A percentile compares a stretch with the other conserved stretches of the same genome.
These are phyloP conservation scores for Blastobotrys buckinghamii DNA, from an alignment of 1,139 yeast species.

Conservation along the genomic window DNA sequence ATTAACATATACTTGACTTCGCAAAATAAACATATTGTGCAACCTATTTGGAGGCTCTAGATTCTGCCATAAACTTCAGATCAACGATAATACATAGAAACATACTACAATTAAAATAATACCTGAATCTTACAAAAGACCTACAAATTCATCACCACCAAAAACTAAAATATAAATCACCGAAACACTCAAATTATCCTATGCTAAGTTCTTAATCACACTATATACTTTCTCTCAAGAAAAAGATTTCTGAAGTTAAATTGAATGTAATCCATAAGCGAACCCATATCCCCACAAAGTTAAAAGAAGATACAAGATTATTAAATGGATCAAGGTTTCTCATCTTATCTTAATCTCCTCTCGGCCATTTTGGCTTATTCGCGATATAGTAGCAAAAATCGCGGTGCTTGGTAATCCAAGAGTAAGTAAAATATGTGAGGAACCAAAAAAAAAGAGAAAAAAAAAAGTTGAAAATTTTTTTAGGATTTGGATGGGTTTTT, in stretches of 20 bases:
- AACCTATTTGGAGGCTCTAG: too few relatives aligned
- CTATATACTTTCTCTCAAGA: too few relatives aligned
- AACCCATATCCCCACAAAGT: slow-evolving; percentile 8
- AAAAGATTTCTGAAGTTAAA: too few relatives aligned
- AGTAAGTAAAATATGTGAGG: slow-evolving; percentile 22
- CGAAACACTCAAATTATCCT: too few relatives aligned
- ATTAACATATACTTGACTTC: too few relatives aligned
- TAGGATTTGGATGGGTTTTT: not conserved
- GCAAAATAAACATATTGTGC: too few relatives aligned
- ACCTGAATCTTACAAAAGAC: too few relatives aligned
- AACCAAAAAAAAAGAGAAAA: slow-evolving; percentile 12
- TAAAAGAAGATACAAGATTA: slow-evolving; percentile 10
- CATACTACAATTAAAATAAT: not conserved
- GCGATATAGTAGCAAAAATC: slow-evolving; percentile 22
- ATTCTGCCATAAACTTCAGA: too few relatives aligned
- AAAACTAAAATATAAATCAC: too few relatives aligned
- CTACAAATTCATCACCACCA: too few relatives aligned
- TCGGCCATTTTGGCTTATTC: slow-evolving; percentile 32
- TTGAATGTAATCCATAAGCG: slow-evolving; percentile 17
- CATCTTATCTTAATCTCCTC: slow-evolving; percentile 25
- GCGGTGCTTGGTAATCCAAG: slow-evolving; percentile 30
- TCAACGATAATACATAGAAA: too few relatives aligned
- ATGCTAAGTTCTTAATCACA: too few relatives aligned
- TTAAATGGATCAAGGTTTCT: slow-evolving; percentile 8
- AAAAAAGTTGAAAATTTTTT: not conserved